Conservation (phyloP, 2,329 filamentous ascomycete genomes). For the Diplodia mutila region DNA sequence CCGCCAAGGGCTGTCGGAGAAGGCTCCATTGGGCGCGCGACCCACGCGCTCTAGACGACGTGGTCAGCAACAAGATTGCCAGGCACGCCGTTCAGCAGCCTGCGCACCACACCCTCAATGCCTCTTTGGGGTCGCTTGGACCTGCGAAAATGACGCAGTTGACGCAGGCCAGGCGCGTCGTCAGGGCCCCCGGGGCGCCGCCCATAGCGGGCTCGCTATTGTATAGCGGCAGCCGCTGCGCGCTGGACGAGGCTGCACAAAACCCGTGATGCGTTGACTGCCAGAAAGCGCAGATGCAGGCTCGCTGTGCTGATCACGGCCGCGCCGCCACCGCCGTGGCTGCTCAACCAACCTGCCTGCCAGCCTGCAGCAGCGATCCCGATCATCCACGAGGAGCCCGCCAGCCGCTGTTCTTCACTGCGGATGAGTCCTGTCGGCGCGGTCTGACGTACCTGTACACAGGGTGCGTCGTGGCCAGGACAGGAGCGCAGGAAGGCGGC, state of each 20-base stretch:
- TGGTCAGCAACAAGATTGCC: slow-evolving; percentile 23
- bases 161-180: slow-evolving; percentile 12
- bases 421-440: slow-evolving; percentile 4
- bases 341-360: slow-evolving; percentile 4
- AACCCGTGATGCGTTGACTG: slow-evolving; percentile 1
- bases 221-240: neutral
- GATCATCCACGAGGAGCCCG: neutral
- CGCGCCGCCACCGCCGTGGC: slow-evolving; percentile 1
- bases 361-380: slow-evolving; percentile 14
- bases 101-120: slow-evolving; percentile 14
- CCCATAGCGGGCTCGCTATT: slow-evolving; percentile 8
- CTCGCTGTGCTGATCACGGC: slow-evolving; percentile 12
- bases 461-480: neutral
- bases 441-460: slow-evolving; percentile 4
- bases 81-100: slow-evolving; percentile 20
- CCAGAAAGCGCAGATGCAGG: neutral
- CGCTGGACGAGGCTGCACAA: slow-evolving; percentile 6
- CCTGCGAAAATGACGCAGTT: slow-evolving; percentile 24
- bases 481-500: neutral
- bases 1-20: slow-evolving; percentile 12
- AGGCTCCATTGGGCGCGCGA: slow-evolving; percentile 8
- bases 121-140: slow-evolving; percentile 13
- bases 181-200: slow-evolving; percentile 8
- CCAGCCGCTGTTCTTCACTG: neutral
- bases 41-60: slow-evolving; percentile 20